phyloP scores from a whole-genome alignment of 768 basidiomycete species.

The Lactifluus piperatus region DNA sequence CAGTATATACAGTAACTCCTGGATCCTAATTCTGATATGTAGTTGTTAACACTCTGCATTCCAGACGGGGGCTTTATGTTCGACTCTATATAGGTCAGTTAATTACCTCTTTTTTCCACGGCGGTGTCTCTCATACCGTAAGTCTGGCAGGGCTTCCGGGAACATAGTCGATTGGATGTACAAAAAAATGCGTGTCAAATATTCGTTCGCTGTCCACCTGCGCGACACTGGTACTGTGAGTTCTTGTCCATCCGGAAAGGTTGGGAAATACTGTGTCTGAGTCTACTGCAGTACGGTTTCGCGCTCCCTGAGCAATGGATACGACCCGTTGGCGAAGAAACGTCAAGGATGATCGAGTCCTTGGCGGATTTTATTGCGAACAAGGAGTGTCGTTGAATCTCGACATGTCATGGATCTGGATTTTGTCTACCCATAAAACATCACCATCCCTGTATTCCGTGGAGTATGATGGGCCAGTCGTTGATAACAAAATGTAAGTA shows the following conservation, averaged over 20 bases:
- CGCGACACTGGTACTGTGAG: conserved; percentile 64
- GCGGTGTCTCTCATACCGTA: conserved; percentile 8
- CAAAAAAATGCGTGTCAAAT: conserved; percentile 45
- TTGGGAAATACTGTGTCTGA: background rate
- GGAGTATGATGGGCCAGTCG: background rate
- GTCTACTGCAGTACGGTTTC: conserved; percentile 58
- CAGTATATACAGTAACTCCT: conserved; percentile 39
- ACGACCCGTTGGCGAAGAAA: conserved; percentile 73
- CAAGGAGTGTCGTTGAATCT: conserved; percentile 23
- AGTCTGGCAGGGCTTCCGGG: conserved; percentile 39
- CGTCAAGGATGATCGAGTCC: conserved; percentile 52
- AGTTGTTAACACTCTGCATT: background rate
- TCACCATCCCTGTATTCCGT: background rate
- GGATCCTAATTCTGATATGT: background rate
- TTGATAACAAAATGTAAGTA: background rate
- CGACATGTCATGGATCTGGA: background rate
- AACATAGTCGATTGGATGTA: conserved; percentile 66
- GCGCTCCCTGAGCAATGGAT: conserved; percentile 64
- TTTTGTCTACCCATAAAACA: background rate
- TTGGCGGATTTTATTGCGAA: conserved; percentile 56
- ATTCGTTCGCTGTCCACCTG: conserved; percentile 54
- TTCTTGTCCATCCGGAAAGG: conserved; percentile 1
- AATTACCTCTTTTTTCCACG: background rate
- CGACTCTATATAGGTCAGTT: conserved; percentile 36
- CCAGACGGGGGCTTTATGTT: conserved; percentile 40